A percentile compares a stretch with the other conserved stretches of the same genome.
Evolutionary conservation across 179 eudicot species (phyloP).

Genomic region (Dionaea muscipula): DNA sequence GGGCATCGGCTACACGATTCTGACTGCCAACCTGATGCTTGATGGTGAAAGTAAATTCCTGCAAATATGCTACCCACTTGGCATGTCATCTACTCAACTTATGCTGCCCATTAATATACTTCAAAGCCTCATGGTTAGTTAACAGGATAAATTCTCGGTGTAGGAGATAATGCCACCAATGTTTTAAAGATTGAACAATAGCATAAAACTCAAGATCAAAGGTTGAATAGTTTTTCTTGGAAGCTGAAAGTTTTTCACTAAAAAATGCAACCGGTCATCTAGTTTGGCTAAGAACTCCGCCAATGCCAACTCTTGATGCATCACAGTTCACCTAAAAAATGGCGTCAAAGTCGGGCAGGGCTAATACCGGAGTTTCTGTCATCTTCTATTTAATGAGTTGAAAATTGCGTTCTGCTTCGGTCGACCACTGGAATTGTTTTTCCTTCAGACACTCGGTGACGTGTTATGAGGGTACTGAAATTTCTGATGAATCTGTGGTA

Average conservation of each 20-base stretch:
- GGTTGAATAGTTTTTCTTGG: neutral
- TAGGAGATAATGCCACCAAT: neutral
- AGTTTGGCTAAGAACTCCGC: neutral
- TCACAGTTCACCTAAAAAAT: neutral
- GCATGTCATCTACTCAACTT: neutral
- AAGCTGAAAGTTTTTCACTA: neutral
- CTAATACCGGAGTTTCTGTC: neutral
- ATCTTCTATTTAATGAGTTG: neutral
- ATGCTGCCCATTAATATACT: constrained; percentile 5
- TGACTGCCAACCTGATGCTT: neutral
- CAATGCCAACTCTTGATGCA: neutral
- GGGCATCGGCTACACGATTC: neutral
- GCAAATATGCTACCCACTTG: neutral
- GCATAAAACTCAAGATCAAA: neutral
- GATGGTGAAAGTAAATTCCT: neutral
- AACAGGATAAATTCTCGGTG: neutral
- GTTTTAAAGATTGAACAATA: neutral
- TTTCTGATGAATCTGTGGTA: neutral
- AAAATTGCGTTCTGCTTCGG: neutral
- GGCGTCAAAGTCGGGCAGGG: neutral
- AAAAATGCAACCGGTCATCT: neutral
- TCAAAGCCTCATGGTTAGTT: neutral
- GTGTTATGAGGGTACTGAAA: neutral
- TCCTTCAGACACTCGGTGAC: neutral
- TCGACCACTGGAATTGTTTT: neutral